Evolutionary conservation across 1,139 yeast species (phyloP).

Genomic region (Magnusiomyces suaveolens): DNA sequence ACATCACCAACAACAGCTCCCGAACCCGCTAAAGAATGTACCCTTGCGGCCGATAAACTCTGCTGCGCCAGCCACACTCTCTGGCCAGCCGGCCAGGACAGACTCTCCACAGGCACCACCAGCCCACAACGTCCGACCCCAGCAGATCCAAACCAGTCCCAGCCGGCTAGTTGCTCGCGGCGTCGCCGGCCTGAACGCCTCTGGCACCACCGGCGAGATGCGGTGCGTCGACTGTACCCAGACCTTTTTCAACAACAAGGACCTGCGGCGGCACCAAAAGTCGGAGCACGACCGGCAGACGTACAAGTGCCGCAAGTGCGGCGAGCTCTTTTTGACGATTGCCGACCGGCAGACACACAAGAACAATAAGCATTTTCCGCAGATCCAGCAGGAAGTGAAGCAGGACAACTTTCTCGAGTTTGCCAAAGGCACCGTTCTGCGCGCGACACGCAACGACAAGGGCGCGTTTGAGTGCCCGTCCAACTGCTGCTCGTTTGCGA

Average conservation of each 20-base stretch:
- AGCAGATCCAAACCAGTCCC: too few relatives aligned
- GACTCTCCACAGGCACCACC: too few relatives aligned
- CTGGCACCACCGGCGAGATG: too few relatives aligned
- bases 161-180: too few relatives aligned
- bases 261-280: slow-evolving; percentile 24
- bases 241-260: slow-evolving; percentile 18
- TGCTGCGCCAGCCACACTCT: too few relatives aligned
- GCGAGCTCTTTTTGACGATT: slow-evolving; percentile 23
- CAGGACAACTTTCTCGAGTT: slow-evolving; percentile 20
- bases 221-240: slow-evolving; percentile 18
- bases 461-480: slow-evolving; percentile 25
- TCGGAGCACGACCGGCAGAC: slow-evolving; percentile 19
- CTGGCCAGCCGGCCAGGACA: too few relatives aligned
- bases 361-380: slow-evolving; percentile 24
- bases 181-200: too few relatives aligned
- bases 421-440: slow-evolving; percentile 18
- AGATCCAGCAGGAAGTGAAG: slow-evolving; percentile 19
- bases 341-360: slow-evolving; percentile 28
- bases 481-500: slow-evolving; percentile 23
- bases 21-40: neutral
- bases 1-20: neutral
- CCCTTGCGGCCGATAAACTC: too few relatives aligned
- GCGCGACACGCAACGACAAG: slow-evolving; percentile 19
- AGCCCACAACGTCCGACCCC: too few relatives aligned
- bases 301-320: slow-evolving; percentile 26